Base-by-base conservation (phyloP, 805 yeast species). In the Ogataea degrootiae region DNA sequence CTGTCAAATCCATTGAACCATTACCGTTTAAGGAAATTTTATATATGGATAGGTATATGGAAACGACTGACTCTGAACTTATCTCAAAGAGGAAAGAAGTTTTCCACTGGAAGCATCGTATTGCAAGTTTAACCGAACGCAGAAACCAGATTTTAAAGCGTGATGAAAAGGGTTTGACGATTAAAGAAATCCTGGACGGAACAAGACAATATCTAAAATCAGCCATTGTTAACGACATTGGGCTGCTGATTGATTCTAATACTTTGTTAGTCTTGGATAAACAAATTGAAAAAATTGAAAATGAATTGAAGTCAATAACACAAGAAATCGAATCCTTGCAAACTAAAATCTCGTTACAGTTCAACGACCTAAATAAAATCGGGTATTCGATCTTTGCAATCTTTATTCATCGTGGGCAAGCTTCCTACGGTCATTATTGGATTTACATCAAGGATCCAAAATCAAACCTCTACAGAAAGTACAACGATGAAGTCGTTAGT, bases 391-490 rank as follows among this genome's bases (percentile, higher is more conserved):
- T 94, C 12, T 92, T 91, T 69, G 96, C 98, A 0, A 83, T 92
- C 6, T 94, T 94, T 61, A 89, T 94, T 42, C 99, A 94, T 65
- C 73, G 97, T 43, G 99, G 99, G 6, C 95, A 90, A 59, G 98
- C 97, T 0, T 83, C 89, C 44, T 92, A 87, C 61, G 99, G 99
- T 2, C 99, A 94, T 66, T 94, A 94, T 66, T 94, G 98, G 97
- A 79, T 92, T 16, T 94, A 92, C 62, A 91, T 94, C 52, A 80
- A 79, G 49, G 98, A 94, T 65, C 79, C 82, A 3, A 75, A 75
- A 52, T 73, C 75, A 17, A 75, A 78, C 29, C 69, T 86, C 19
- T 94, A 82, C 79, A 74, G 97, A 51, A 91, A 89, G 70, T 94
- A 94, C 66, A 94, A 94, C 61, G 99, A 94, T 69, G 98, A 94